Conservation (phyloP, 306 rosid genomes). For the Quercus berberidifolia region DNA sequence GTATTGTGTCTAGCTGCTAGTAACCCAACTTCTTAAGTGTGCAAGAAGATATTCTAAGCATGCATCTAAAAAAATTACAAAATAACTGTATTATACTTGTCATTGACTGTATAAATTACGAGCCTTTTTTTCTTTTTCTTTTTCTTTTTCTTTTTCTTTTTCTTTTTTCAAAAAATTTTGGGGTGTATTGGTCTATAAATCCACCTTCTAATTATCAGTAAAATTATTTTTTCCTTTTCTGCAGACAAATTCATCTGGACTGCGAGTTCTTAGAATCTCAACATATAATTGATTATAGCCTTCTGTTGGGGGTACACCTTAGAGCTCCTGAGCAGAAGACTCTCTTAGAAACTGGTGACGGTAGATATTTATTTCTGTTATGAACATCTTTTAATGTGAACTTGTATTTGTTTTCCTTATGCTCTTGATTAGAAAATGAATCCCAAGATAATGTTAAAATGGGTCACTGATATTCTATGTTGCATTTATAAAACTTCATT, state of each 20-base stretch:
- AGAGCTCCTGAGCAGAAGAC: conserved; percentile 87
- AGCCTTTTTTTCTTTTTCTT: neutral
- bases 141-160: too few species aligned
- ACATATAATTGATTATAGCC: conserved; percentile 89
- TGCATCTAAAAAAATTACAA: neutral
- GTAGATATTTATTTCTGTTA: conserved; percentile 31
- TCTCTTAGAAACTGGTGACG: conserved; percentile 51
- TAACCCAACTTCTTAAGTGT: neutral
- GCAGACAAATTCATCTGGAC: conserved; percentile 84
- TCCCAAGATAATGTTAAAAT: neutral
- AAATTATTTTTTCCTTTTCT: conserved; percentile 23
- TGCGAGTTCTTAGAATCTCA: conserved; percentile 85
- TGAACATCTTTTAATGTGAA: neutral
- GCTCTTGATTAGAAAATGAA: neutral
- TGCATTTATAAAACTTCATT: neutral
- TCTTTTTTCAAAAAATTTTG: neutral
- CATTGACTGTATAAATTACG: neutral
- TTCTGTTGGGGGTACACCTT: conserved; percentile 89
- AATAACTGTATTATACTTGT: neutral
- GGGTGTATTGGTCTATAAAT: neutral
- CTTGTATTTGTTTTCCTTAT: neutral
- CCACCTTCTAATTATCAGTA: neutral
- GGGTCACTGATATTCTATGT: neutral
- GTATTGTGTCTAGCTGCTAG: conserved; percentile 4
- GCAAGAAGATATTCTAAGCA: neutral